phyloP scores from a whole-genome alignment of 2,329 filamentous ascomycete species.

The Cytospora leucostoma region DNA sequence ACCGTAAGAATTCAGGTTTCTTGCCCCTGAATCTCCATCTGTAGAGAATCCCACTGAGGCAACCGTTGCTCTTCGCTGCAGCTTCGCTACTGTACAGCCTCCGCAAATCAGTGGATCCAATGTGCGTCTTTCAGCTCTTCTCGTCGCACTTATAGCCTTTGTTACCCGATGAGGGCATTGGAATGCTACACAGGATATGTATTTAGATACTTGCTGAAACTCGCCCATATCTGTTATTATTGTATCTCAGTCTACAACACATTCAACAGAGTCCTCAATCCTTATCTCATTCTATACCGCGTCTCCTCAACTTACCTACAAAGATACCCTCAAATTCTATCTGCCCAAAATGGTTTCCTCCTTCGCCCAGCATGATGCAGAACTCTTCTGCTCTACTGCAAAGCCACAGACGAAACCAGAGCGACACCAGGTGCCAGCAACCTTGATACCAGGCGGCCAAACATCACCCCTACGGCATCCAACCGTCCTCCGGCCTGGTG shows the following conservation, averaged over 20 bases:
- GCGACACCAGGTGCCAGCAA: slow-evolving; percentile 17
- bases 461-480: slow-evolving; percentile 24
- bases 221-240: neutral
- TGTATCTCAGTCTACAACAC: neutral
- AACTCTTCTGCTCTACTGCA: slow-evolving; percentile 16
- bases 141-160: neutral
- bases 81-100: neutral
- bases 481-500: slow-evolving; percentile 23
- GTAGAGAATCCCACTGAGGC: slow-evolving; percentile 4
- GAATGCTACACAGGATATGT: neutral
- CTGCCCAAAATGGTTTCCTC: slow-evolving; percentile 19
- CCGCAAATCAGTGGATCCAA: neutral
- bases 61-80: slow-evolving; percentile 10
- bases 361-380: slow-evolving; percentile 10
- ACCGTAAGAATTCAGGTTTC: slow-evolving; percentile 11
- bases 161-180: too few species aligned
- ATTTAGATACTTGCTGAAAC: neutral
- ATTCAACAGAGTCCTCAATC: neutral
- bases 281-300: neutral
- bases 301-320: neutral
- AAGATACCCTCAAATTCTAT: neutral
- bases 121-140: neutral
- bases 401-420: slow-evolving; percentile 15
- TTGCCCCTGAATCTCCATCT: neutral
- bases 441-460: slow-evolving; percentile 24